phyloP scores from a whole-genome alignment of 1,284 basidiomycete species.

The Afroboletus lepidellus region DNA sequence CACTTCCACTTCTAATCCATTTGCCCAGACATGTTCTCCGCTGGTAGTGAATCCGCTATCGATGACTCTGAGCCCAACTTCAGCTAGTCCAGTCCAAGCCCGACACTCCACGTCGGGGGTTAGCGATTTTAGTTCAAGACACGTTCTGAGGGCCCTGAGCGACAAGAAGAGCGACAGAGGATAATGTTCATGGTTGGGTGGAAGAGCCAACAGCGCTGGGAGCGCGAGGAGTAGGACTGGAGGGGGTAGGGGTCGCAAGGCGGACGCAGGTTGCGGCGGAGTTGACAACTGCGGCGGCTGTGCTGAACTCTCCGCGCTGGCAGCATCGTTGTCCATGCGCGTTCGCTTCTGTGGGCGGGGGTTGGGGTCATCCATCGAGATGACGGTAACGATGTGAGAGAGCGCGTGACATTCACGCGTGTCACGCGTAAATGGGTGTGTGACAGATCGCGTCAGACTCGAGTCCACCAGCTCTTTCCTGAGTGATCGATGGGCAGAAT shows the following conservation, averaged over 20 bases:
- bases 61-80: slow-evolving; percentile 59
- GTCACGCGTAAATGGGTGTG: slow-evolving; percentile 32
- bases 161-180: slow-evolving; percentile 55
- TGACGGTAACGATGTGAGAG: slow-evolving; percentile 1
- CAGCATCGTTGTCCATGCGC: slow-evolving; percentile 15
- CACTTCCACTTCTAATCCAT: slow-evolving; percentile 54
- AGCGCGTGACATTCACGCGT: slow-evolving; percentile 19
- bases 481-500: no score
- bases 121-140: slow-evolving; percentile 49
- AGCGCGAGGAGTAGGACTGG: slow-evolving; percentile 56
- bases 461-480: no score
- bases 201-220: slow-evolving; percentile 57
- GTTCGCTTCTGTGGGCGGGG: slow-evolving; percentile 30
- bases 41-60: slow-evolving; percentile 42
- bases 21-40: slow-evolving; percentile 43
- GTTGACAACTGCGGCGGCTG: not conserved
- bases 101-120: slow-evolving; percentile 61
- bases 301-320: not conserved
- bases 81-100: slow-evolving; percentile 65
- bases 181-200: slow-evolving; percentile 57
- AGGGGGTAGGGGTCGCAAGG: slow-evolving; percentile 41
- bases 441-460: slow-evolving; percentile 29
- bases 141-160: slow-evolving; percentile 51
- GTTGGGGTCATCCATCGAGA: slow-evolving; percentile 23
- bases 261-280: not conserved